These are phyloP conservation scores for Nicotiana paniculata DNA, from an alignment of 257 asterid species.

Conservation along the genomic window DNA sequence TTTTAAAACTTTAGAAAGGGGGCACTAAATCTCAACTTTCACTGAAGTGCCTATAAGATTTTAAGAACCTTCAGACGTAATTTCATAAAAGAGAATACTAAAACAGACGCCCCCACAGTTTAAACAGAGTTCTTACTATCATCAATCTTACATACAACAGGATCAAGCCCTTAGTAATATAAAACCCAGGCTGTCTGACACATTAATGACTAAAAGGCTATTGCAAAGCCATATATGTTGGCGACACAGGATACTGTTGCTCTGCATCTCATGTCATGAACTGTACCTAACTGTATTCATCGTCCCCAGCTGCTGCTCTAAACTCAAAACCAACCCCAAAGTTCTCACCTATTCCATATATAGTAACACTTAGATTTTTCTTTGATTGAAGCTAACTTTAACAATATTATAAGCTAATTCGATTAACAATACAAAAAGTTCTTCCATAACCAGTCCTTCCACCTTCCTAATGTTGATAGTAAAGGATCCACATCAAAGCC, in stretches of 20 bases:
- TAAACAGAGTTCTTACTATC: background rate
- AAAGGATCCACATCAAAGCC: background rate
- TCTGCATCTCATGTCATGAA: background rate
- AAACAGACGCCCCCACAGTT: background rate
- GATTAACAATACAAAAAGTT: background rate
- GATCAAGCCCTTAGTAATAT: background rate
- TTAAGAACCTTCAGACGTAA: background rate
- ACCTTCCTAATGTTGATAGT: background rate
- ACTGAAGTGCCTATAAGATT: background rate
- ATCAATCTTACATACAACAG: background rate
- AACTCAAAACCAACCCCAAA: background rate
- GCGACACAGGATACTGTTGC: background rate
- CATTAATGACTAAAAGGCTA: background rate
- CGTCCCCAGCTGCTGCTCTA: background rate
- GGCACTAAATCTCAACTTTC: background rate
- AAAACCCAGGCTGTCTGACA: background rate
- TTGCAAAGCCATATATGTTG: background rate
- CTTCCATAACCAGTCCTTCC: background rate
- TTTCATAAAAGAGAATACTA: background rate
- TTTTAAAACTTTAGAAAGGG: background rate
- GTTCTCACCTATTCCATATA: background rate
- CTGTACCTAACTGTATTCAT: background rate
- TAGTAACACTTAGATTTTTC: background rate
- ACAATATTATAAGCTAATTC: background rate
- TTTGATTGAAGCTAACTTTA: background rate